Conservation (phyloP, 2,329 filamentous ascomycete species). For the Monosporascus sp. region DNA sequence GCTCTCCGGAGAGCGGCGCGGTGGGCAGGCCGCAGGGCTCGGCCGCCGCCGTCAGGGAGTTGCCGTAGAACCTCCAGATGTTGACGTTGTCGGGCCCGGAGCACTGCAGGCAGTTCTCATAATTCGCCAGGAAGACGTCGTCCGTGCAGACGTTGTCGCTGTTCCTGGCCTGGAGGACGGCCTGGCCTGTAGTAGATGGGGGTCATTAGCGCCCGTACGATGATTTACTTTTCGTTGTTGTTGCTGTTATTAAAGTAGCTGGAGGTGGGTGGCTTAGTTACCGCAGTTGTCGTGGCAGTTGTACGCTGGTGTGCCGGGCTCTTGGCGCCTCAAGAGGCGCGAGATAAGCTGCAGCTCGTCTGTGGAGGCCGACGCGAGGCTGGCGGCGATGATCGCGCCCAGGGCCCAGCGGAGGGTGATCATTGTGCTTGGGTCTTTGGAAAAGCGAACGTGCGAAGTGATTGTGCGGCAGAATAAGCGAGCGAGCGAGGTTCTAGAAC, state of each 20-base stretch:
- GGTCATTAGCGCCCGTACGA: too few relatives aligned
- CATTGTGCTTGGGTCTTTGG: constrained; percentile 6
- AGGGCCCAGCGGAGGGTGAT: constrained; percentile 6
- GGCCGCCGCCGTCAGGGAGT: constrained; percentile 28
- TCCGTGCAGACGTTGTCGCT: constrained; percentile 32
- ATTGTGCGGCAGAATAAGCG: not conserved
- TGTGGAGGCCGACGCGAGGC: constrained; percentile 9
- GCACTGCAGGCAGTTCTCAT: constrained; percentile 39
- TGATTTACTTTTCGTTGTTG: not conserved
- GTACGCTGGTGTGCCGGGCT: constrained; percentile 37
- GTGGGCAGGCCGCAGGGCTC: constrained; percentile 23
- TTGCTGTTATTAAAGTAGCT: too few relatives aligned
- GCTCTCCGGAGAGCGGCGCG: constrained; percentile 11
- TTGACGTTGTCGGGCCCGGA: constrained; percentile 32
- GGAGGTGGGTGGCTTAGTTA: constrained; percentile 20
- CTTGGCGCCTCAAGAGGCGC: constrained; percentile 31
- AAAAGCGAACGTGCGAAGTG: constrained; percentile 5
- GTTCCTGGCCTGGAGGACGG: constrained; percentile 29
- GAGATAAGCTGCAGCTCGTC: constrained; percentile 14
- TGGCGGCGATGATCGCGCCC: constrained; percentile 8
- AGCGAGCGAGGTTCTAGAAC: constrained; percentile 4
- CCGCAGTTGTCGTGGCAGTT: constrained; percentile 48
- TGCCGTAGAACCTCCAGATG: constrained; percentile 41
- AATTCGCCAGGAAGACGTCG: constrained; percentile 33
- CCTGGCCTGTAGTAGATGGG: constrained; percentile 14